Base-by-base conservation (phyloP, 805 yeast species). In the Kodamaea nitidulidarum region DNA sequence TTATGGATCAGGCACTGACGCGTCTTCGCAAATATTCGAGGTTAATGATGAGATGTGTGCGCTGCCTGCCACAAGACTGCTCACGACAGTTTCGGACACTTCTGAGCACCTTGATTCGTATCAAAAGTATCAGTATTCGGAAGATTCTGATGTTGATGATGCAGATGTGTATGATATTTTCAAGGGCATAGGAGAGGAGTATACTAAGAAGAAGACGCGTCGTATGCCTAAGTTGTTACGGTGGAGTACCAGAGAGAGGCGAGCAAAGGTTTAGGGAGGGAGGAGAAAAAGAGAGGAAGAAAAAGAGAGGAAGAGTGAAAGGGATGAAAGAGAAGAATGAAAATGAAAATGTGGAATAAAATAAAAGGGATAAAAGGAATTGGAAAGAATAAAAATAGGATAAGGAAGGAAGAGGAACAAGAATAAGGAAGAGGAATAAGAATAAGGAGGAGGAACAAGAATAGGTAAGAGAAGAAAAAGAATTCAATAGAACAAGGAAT, bases 21-120 rank as follows among this genome's bases (percentile, higher is more conserved):
- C 26, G 5, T 26, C 36, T 12, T 38, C 41, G 16, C 41, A 38
- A 25, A 38, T 38, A 1, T 38, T 38, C 10, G 41, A 38, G 16
- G 33, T 38, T 3, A 38, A 33, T 22, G 41, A 38, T n/a, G 41
- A 38, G 17, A 32, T 38, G 37, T 38, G 41, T 15, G 20, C 41
- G 4, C 36, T 33, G 36, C 41, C 41, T 25, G 32, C 32, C 10
- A 38, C 32, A 11, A 16, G 36, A n/a, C 34, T 35, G 21, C 28
- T 38, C 9, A 38, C 41, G 7, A 37, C 40, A 4, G 32, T 25
- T 6, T 31, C 35, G 12, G 40, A 37, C 24, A 11, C 31, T 2
- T 15, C 21, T 4, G 17, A 31, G 6, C n/a, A 30, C 32, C 32
- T 30, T 17, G 36, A 33, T 15, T 18, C 35, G 9, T 17, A 10